phyloP scores from a whole-genome alignment of 768 basidiomycete genomes.

The Cystobasidium ongulense region DNA sequence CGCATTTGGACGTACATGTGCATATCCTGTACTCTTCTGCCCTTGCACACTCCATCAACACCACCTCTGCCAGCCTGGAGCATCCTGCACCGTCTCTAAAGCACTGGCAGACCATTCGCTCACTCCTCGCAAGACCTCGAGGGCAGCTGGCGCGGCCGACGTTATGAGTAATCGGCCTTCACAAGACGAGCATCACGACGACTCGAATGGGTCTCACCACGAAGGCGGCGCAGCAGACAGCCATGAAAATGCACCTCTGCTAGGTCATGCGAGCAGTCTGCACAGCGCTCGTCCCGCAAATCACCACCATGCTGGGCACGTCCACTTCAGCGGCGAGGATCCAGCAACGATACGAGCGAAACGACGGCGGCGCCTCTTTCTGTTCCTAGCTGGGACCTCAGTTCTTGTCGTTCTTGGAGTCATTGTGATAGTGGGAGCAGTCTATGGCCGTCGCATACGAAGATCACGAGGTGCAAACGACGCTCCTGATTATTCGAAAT shows the following conservation, averaged over 20 bases:
- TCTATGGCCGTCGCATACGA: conserved; percentile 2
- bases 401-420: conserved; percentile 12
- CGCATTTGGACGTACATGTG: too few relatives aligned
- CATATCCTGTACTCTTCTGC: too few relatives aligned
- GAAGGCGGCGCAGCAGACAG: background rate
- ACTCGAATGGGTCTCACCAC: background rate
- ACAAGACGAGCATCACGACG: background rate
- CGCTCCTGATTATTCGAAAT: conserved; percentile 22
- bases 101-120: too few relatives aligned
- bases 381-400: background rate
- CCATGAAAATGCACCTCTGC: background rate
- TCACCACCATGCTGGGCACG: background rate
- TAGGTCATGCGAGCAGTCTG: background rate
- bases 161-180: background rate
- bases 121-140: too few relatives aligned
- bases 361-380: conserved; percentile 5
- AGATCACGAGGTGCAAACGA: background rate
- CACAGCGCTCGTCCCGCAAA: background rate
- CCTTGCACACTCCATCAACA: too few relatives aligned
- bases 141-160: background rate
- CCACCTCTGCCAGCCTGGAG: too few relatives aligned
- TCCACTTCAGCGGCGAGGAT: background rate
- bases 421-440: background rate
- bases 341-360: background rate
- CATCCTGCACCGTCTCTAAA: too few relatives aligned